Conservation (phyloP, 2,329 filamentous ascomycete genomes). For the Trichophyton benhamiae region DNA sequence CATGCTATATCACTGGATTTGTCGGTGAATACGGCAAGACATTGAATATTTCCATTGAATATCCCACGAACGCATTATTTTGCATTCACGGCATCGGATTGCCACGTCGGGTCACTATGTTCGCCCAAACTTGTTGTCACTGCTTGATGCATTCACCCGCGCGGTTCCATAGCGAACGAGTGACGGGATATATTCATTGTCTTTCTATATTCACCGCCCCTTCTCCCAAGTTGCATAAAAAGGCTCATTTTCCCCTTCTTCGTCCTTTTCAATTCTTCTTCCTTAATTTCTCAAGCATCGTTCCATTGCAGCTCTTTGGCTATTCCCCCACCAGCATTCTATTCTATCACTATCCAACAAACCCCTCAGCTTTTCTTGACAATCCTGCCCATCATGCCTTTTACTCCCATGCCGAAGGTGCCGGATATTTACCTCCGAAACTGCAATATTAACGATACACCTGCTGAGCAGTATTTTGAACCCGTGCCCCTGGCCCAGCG, state of each 20-base stretch:
- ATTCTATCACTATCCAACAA: background rate
- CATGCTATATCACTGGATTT: background rate
- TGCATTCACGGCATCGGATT: background rate
- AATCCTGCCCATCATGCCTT: background rate
- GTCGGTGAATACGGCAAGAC: background rate
- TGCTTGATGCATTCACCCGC: slow-evolving; percentile 1
- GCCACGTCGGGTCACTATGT: slow-evolving; percentile 1
- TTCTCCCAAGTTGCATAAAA: slow-evolving; percentile 1
- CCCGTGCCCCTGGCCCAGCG: slow-evolving; percentile 31
- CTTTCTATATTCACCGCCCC: slow-evolving; percentile 1
- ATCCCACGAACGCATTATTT: background rate
- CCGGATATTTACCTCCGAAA: slow-evolving; percentile 5
- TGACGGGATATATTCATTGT: slow-evolving; percentile 1
- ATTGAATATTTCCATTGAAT: background rate
- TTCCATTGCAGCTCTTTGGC: background rate
- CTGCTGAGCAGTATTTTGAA: slow-evolving; percentile 13
- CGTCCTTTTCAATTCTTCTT: background rate
- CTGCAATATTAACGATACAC: slow-evolving; percentile 9
- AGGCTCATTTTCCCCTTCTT: background rate
- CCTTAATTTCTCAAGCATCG: background rate
- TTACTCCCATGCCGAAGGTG: background rate
- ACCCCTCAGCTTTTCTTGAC: background rate
- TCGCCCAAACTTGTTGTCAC: background rate
- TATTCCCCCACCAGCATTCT: background rate
- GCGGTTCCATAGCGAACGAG: background rate